A percentile compares a stretch with the other conserved stretches of the same genome.
Evolutionary conservation across 805 yeast genomes (phyloP).

Genomic region (Maudiozyma saulgeensis): DNA sequence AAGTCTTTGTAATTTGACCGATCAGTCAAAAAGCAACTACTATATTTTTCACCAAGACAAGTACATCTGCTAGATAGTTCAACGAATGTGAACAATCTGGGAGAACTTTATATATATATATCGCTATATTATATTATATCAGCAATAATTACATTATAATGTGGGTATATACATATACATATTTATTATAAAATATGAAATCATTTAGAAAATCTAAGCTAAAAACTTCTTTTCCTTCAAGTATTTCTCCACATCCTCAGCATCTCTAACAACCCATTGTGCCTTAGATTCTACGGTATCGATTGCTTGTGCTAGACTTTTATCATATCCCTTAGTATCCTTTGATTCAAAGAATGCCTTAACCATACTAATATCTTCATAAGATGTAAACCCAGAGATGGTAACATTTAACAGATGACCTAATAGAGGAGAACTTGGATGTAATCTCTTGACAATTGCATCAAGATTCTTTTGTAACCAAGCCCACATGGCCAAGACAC

Average conservation of each 20-base stretch:
- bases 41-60: too few relatives aligned
- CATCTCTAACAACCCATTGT: slow-evolving; percentile 50
- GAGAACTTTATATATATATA: too few relatives aligned
- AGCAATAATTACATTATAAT: too few relatives aligned
- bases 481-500: slow-evolving; percentile 60
- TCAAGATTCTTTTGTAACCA: slow-evolving; percentile 74
- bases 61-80: too few relatives aligned
- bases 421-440: slow-evolving; percentile 72
- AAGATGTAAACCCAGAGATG: slow-evolving; percentile 51
- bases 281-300: slow-evolving; percentile 49
- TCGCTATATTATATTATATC: too few relatives aligned
- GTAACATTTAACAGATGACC: slow-evolving; percentile 58
- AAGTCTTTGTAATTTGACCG: too few relatives aligned
- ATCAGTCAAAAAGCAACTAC: too few relatives aligned
- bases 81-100: too few relatives aligned
- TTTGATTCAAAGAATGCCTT: slow-evolving; percentile 40
- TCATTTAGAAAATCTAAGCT: not conserved
- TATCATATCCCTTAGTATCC: slow-evolving; percentile 53
- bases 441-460: slow-evolving; percentile 50
- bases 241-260: slow-evolving; percentile 39
- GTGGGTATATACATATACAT: too few relatives aligned
- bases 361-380: slow-evolving; percentile 42
- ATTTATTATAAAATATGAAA: not conserved
- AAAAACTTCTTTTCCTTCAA: slow-evolving; percentile 32
- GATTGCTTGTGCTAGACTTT: slow-evolving; percentile 52